phyloP scores from a whole-genome alignment of 1,139 yeast genomes.

The Trichomonascaceae sp. region DNA sequence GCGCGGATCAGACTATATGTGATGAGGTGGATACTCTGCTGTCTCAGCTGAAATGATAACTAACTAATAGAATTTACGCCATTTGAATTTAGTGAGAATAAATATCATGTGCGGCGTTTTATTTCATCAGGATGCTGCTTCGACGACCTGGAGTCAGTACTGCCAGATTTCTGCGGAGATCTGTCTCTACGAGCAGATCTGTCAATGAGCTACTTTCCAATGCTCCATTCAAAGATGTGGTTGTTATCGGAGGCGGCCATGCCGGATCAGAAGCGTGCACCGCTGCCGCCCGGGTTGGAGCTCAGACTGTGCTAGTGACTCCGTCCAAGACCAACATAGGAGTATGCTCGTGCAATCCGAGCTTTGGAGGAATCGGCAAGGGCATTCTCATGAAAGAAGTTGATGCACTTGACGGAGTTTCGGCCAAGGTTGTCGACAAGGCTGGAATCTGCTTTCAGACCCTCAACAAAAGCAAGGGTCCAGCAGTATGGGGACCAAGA shows the following conservation, averaged over 20 bases:
- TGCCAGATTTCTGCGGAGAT: too few species aligned
- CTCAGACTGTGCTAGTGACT: conserved; percentile 60
- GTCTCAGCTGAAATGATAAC: too few species aligned
- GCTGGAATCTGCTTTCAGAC: conserved; percentile 92
- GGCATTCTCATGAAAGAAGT: conserved; percentile 87
- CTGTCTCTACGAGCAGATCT: conserved; percentile 5
- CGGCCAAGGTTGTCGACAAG: conserved; percentile 69
- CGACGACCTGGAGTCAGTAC: too few species aligned
- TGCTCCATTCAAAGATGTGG: conserved; percentile 39
- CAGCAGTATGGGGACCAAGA: conserved; percentile 98
- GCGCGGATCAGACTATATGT: too few species aligned
- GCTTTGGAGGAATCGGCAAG: conserved; percentile 97
- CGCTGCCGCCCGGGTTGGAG: conserved; percentile 79
- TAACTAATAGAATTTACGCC: too few species aligned
- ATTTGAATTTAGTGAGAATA: too few species aligned
- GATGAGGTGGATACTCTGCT: too few species aligned
- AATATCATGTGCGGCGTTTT: too few species aligned
- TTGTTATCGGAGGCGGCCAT: conserved; percentile 96
- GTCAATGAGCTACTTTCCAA: conserved; percentile 5
- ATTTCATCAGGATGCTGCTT: too few species aligned
- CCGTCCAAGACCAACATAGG: conserved; percentile 71
- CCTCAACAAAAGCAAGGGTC: conserved; percentile 77
- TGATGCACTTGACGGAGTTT: conserved; percentile 92
- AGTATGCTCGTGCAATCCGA: conserved; percentile 93
- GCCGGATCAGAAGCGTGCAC: conserved; percentile 98